Base-by-base conservation (phyloP, 495 filamentous ascomycete genomes). In the Podospora appendiculata region DNA sequence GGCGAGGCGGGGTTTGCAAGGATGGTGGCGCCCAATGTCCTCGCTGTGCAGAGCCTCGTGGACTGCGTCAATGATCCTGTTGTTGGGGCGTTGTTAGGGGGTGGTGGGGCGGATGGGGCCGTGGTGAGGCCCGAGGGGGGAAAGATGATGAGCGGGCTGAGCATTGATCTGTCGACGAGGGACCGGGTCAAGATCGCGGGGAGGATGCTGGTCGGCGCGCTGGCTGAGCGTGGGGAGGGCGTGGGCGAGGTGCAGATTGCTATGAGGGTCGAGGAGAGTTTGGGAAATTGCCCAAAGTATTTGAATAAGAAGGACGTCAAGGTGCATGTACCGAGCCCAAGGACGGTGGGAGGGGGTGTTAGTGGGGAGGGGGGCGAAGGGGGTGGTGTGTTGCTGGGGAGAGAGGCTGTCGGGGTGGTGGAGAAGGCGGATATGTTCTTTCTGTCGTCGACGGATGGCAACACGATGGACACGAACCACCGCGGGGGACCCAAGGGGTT, bases 201-300 rank as follows among this genome's bases (percentile, higher is more conserved):
- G 4, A 70, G 73, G 41, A 79, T 85, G 72, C 62, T 84, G 13
- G 76, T 79, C 12, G 85, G 82, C 3, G 33, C 25, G 75, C 76
- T 0, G 55, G 84, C 51, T 42, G 40, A 36, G 8, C 43, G 47
- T 9, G 50, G 59, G 51, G 53, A 62, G 8, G 63, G 54, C 11
- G 57, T 60, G 6, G 62, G 52, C 10, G 59, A 57, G 47, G 67
- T 82, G n/a, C 84, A 90, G 58, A 53, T 91, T 12, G 78, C 79
- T 6, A 71, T 89, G 25, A 71, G 75, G 35, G 79, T 91, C 51
- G 77, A 86, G 50, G 84, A 85, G 58, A 84, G 78, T 62, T 60
- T 93, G 34, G 84, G 84, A 11, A 91, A 90, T 54, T 92, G 88
- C 60, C 89, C 89, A 0, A 94, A 92, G 69, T 92, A 94, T 56